Conservation (phyloP, 306 rosid species). For the Malus asiatica region DNA sequence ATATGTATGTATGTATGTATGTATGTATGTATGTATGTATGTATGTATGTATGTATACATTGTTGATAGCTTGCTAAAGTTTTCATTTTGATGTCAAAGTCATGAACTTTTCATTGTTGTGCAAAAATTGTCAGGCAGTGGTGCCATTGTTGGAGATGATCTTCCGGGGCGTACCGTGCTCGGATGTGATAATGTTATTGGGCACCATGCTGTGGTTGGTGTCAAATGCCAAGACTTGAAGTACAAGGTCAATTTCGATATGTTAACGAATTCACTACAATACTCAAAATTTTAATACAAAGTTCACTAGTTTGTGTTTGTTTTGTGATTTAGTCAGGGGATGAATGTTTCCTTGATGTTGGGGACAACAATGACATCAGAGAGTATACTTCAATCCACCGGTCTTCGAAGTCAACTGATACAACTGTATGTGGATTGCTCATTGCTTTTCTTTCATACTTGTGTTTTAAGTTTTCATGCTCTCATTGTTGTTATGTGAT, state of each 20-base stretch:
- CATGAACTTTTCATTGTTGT: background rate
- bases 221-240: conserved; percentile 85
- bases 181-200: conserved; percentile 71
- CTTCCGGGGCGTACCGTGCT: conserved; percentile 70
- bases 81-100: background rate
- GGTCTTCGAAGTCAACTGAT: conserved; percentile 77
- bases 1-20: background rate
- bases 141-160: conserved; percentile 90
- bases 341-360: conserved; percentile 76
- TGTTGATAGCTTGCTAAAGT: background rate
- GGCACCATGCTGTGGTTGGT: conserved; percentile 87
- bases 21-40: background rate
- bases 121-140: conserved; percentile 55
- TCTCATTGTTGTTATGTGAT: conserved; percentile 15
- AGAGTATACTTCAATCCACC: conserved; percentile 75
- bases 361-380: conserved; percentile 85
- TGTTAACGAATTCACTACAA: background rate
- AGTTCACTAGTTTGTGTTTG: conserved; percentile 8
- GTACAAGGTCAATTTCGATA: conserved; percentile 50
- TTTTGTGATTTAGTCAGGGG: conserved; percentile 55
- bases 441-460: background rate
- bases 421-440: conserved; percentile 49
- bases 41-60: background rate
- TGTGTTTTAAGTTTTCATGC: conserved; percentile 8
- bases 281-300: background rate